phyloP scores from a whole-genome alignment of 1,139 yeast genomes.

The Hansenula lynferdii region DNA sequence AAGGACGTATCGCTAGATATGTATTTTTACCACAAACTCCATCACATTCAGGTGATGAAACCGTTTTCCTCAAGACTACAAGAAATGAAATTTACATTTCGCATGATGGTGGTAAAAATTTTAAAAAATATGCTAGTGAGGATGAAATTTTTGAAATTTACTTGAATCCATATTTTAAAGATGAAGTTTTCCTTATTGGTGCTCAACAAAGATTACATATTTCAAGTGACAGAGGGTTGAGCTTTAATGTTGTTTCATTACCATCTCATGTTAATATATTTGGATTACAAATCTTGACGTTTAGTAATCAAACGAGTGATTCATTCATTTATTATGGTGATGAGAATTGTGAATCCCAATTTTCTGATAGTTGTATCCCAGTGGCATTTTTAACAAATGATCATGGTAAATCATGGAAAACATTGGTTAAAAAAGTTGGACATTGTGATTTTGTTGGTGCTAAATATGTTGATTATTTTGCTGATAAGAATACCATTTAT shows the following conservation, averaged over 20 bases:
- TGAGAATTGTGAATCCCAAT: constrained; percentile 39
- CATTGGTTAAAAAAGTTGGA: constrained; percentile 44
- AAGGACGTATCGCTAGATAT: constrained; percentile 47
- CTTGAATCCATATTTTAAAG: constrained; percentile 59
- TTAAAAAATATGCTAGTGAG: constrained; percentile 42
- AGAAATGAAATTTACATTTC: constrained; percentile 55
- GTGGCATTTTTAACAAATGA: constrained; percentile 57
- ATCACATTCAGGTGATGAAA: constrained; percentile 45
- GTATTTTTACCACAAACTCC: constrained; percentile 44
- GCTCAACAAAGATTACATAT: constrained; percentile 43
- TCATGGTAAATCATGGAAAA: constrained; percentile 58
- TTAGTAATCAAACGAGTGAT: constrained; percentile 48
- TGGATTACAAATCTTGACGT: constrained; percentile 42
- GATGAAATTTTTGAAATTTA: constrained; percentile 50
- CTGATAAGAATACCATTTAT: constrained; percentile 48
- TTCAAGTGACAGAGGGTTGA: constrained; percentile 65
- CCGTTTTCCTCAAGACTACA: constrained; percentile 59
- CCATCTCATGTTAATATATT: constrained; percentile 46
- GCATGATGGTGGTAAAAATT: constrained; percentile 69
- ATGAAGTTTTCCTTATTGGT: constrained; percentile 60
- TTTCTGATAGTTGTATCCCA: constrained; percentile 42
- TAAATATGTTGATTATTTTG: constrained; percentile 32
- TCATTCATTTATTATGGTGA: constrained; percentile 69
- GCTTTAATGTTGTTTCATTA: constrained; percentile 39
- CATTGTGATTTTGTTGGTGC: constrained; percentile 69